Base-by-base conservation (phyloP, 2,329 filamentous ascomycete species). In the Byssochlamys sp. region DNA sequence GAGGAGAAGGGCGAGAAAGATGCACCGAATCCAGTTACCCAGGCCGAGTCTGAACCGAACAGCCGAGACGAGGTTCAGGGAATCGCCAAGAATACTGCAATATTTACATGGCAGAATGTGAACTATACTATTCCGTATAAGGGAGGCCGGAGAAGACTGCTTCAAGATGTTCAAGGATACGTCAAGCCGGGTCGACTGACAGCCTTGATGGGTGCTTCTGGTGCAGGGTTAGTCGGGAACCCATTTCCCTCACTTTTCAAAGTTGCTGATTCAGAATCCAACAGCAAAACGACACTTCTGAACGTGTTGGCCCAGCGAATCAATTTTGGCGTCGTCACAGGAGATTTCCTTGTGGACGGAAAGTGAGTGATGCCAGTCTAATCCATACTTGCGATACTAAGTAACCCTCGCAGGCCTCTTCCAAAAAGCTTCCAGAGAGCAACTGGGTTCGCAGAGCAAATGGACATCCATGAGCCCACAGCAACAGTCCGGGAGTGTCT, bases 71-170 rank as follows among this genome's bases (percentile, higher is more conserved):
- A 73, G 55, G 71, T 78, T 50, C 71, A 78, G 33, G 77, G 77
- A 1, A 80, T 87, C 12, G 81, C 82, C 1, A 83, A 81, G 65
- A 86, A 86, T 59, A 83, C 87, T 54, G 83, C 85, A 35, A 78
- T 90, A n/a, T 79, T 95, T 59, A 95, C 91, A 0, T 96, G 90
- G 88, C 88, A 92, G 69, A 80, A 88, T 62, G 84, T 96, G 59
- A 89, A 86, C 67, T 96, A 96, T 69, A 81, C 68, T 54, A 86
- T 81, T 60, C 75, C 61, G 10, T 75, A 74, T 53, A 73, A 77
- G 51, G 69, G 72, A 45, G 75, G 76, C 12, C 67, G 77, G 62
- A 69, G 72, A 51, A 71, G 74, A 3, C 69, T 87, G 3, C 71
- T 88, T 10, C 78, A 84, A 59, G 77, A 85, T 58, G 81, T 88